A percentile compares a stretch with the other conserved stretches of the same genome.
Conservation (phyloP, 2,329 filamentous ascomycete genomes). For the Fusarium sp. region DNA sequence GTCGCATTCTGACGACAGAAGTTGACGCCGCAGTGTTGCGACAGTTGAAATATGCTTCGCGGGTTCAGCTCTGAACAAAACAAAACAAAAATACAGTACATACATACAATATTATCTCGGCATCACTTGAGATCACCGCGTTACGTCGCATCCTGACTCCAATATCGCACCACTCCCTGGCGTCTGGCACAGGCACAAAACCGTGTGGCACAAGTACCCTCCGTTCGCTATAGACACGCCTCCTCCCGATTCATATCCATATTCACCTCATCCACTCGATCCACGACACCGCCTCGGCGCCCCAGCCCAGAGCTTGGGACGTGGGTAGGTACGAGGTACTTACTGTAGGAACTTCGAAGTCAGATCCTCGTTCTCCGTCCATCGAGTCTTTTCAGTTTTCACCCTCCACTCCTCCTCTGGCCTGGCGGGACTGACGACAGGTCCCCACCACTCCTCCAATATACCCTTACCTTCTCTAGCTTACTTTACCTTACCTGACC, state of each 20-base stretch:
- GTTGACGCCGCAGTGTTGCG: not conserved
- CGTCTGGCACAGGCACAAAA: conserved; percentile 30
- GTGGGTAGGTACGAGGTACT: conserved; percentile 39
- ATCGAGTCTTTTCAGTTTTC: conserved; percentile 28
- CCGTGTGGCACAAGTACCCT: conserved; percentile 29
- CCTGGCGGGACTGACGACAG: conserved; percentile 35
- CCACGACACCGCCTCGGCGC: conserved; percentile 43
- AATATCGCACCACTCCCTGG: conserved; percentile 33
- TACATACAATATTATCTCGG: conserved; percentile 28
- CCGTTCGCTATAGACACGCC: conserved; percentile 24
- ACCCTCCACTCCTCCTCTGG: conserved; percentile 19
- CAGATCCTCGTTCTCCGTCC: conserved; percentile 31
- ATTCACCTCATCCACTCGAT: conserved; percentile 39
- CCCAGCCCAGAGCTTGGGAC: conserved; percentile 39
- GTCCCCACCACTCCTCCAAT: conserved; percentile 40
- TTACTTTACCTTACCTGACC: conserved; percentile 32
- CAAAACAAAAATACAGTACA: not conserved
- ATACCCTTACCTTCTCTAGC: conserved; percentile 39
- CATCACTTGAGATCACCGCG: conserved; percentile 31
- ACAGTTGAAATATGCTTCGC: not conserved
- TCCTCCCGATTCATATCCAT: conserved; percentile 33
- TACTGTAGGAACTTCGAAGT: conserved; percentile 17
- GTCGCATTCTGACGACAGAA: not conserved
- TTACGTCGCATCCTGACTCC: conserved; percentile 22
- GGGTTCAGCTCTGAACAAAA: conserved; percentile 21